These are phyloP conservation scores for Bruguiera hainesii DNA, from an alignment of 441 rosid genomes.

Conservation along the genomic window DNA sequence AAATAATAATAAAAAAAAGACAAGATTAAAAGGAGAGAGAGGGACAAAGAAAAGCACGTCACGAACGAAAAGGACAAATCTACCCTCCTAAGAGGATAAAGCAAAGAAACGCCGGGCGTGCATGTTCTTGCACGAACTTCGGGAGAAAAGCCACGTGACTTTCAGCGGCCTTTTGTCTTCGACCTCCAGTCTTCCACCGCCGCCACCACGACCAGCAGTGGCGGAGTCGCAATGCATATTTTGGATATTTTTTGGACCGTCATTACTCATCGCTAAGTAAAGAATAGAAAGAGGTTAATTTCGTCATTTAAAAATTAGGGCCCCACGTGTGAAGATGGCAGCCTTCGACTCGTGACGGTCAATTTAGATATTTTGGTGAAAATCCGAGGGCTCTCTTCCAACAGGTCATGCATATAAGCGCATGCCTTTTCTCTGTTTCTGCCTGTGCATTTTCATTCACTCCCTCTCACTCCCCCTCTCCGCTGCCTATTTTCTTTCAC, in stretches of 20 bases:
- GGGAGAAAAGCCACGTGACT: constrained; percentile 33
- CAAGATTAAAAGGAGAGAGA: too few relatives aligned
- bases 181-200: not conserved
- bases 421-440: not conserved
- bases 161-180: constrained; percentile 29
- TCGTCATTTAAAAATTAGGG: constrained; percentile 1
- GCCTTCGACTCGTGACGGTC: constrained; percentile 21
- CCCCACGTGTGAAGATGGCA: constrained; percentile 12
- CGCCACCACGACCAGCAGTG: too few relatives aligned
- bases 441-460: not conserved
- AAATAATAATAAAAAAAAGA: too few relatives aligned
- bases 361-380: constrained; percentile 16
- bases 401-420: constrained; percentile 47
- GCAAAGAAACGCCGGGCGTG: not conserved
- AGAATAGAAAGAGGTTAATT: not conserved
- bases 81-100: not conserved
- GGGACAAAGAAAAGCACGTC: too few relatives aligned
- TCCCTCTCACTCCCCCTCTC: not conserved
- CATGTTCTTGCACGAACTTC: not conserved
- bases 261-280: too few relatives aligned
- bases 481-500: not conserved
- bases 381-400: constrained; percentile 24
- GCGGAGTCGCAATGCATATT: too few relatives aligned
- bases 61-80: too few relatives aligned
- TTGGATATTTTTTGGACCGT: too few relatives aligned